Conservation (phyloP, 768 basidiomycete genomes). For the Trametes sanguinea region DNA sequence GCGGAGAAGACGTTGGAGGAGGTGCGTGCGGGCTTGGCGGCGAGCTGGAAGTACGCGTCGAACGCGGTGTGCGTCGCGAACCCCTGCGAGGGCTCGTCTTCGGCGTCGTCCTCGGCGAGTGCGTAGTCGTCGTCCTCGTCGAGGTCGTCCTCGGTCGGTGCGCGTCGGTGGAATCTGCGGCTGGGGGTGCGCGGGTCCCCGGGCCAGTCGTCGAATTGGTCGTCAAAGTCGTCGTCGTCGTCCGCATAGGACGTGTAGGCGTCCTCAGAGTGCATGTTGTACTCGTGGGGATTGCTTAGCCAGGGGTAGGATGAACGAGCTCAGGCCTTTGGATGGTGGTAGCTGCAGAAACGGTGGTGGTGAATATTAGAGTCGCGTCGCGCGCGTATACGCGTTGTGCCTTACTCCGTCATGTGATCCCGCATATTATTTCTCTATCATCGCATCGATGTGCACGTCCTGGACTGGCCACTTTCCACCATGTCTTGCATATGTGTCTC, state of each 20-base stretch:
- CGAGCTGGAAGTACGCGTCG: constrained; percentile 81
- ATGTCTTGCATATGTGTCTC: too few species aligned
- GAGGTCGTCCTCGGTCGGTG: constrained; percentile 25
- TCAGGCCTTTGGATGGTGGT: not conserved
- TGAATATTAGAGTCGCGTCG: too few species aligned
- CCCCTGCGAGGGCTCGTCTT: constrained; percentile 17
- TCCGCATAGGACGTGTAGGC: constrained; percentile 14
- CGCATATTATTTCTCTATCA: too few species aligned
- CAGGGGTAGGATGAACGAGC: too few species aligned
- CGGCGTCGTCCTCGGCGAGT: constrained; percentile 10
- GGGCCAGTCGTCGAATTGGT: constrained; percentile 11
- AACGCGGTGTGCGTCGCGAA: constrained; percentile 65
- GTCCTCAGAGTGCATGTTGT: constrained; percentile 9
- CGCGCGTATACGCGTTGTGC: too few species aligned
- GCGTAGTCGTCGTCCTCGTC: constrained; percentile 29
- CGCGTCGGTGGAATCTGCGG: constrained; percentile 13
- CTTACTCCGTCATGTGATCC: too few species aligned
- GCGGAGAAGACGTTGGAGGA: constrained; percentile 80
- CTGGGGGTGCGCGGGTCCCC: constrained; percentile 17
- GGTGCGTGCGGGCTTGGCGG: constrained; percentile 64
- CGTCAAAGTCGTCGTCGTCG: constrained; percentile 19
- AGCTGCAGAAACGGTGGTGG: not conserved
- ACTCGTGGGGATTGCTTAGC: not conserved
- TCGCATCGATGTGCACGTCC: too few species aligned
- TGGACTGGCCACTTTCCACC: too few species aligned